Percentiles rank a stretch among this genome's conserved stretches.
phyloP scores from a whole-genome alignment of 371 early-diverging fungal species.

The Apophysomyces variabilis region DNA sequence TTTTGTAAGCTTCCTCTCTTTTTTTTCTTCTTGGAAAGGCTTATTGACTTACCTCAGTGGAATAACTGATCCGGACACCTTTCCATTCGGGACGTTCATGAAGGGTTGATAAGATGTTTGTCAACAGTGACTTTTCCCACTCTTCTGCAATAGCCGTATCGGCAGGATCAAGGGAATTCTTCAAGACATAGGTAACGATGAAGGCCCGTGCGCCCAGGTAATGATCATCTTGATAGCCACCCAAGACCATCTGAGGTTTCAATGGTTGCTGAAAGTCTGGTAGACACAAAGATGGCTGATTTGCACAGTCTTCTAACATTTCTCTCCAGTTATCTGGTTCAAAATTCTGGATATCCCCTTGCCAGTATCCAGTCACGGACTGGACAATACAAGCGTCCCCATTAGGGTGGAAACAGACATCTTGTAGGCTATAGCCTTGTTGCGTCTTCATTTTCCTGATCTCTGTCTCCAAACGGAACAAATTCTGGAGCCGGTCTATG shows the following conservation, averaged over 20 bases:
- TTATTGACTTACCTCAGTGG: constrained; percentile 60
- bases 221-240: constrained; percentile 57
- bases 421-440: constrained; percentile 45
- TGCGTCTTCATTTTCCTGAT: constrained; percentile 53
- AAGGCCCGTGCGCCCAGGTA: constrained; percentile 60
- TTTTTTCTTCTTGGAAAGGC: no score
- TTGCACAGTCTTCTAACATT: constrained; percentile 54
- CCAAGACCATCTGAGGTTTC: constrained; percentile 72
- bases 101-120: constrained; percentile 42
- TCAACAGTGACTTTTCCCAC: constrained; percentile 65
- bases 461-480: constrained; percentile 62
- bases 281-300: constrained; percentile 63
- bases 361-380: constrained; percentile 79
- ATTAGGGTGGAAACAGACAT: constrained; percentile 75
- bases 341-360: constrained; percentile 58
- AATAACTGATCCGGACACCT: constrained; percentile 64
- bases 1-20: no score
- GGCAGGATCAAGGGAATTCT: constrained; percentile 58
- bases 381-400: constrained; percentile 72
- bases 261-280: constrained; percentile 72
- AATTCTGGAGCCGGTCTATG: constrained; percentile 44
- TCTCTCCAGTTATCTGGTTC: constrained; percentile 50
- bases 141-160: constrained; percentile 53
- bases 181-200: constrained; percentile 69
- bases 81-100: constrained; percentile 52